phyloP scores from a whole-genome alignment of 2,329 filamentous ascomycete genomes.

The Fusarium abutilonis region DNA sequence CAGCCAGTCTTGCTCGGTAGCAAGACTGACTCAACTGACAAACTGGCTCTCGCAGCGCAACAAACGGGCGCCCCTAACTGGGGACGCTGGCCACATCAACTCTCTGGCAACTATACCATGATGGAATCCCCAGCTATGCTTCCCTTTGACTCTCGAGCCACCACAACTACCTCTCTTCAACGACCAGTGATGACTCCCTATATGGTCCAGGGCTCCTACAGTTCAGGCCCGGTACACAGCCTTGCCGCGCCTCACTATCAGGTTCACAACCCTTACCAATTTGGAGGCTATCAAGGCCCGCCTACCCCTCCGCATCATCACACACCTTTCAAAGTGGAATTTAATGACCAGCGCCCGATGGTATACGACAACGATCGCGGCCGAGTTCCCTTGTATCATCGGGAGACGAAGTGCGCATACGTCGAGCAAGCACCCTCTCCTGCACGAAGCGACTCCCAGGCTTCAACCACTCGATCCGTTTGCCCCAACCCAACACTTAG shows the following conservation, averaged over 20 bases:
- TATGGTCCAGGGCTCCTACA: conserved; percentile 57
- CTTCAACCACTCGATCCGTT: conserved; percentile 41
- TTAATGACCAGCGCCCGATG: conserved; percentile 47
- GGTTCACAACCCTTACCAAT: conserved; percentile 56
- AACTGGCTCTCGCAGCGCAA: conserved; percentile 61
- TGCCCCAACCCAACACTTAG: conserved; percentile 45
- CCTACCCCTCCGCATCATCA: conserved; percentile 48
- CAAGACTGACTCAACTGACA: conserved; percentile 41
- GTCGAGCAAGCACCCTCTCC: conserved; percentile 50
- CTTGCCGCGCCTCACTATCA: conserved; percentile 57
- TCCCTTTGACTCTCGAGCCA: conserved; percentile 59
- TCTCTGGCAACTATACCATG: conserved; percentile 58
- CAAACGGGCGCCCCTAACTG: conserved; percentile 59
- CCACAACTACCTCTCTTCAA: conserved; percentile 53
- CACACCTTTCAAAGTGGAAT: conserved; percentile 50
- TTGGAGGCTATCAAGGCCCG: conserved; percentile 54
- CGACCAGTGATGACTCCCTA: conserved; percentile 59
- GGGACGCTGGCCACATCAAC: conserved; percentile 65
- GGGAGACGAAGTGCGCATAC: conserved; percentile 45
- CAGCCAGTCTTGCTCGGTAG: conserved; percentile 42
- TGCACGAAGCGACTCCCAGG: conserved; percentile 48
- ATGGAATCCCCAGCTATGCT: conserved; percentile 60
- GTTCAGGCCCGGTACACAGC: conserved; percentile 54
- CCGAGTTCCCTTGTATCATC: conserved; percentile 41
- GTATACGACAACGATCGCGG: conserved; percentile 39